Evolutionary conservation across 306 rosid genomes (phyloP), one percentile per base, ranked within the genome.

Genomic region (Fragaria nilgerrensis): DNA sequence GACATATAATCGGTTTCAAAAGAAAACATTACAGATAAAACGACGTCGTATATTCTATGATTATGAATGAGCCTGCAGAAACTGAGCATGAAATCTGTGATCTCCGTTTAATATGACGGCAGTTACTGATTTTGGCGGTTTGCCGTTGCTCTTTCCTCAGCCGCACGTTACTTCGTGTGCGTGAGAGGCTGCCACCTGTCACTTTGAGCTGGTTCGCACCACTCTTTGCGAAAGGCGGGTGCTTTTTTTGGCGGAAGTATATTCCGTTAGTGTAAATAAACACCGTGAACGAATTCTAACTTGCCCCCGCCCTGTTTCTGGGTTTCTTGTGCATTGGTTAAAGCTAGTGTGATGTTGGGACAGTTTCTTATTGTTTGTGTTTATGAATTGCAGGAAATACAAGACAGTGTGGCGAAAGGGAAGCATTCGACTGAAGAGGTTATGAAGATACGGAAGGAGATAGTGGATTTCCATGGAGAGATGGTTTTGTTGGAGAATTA

Each of bases 391-490:
- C 87, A 95, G 99, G 99, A 95, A 82, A 84, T 95, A 68, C 97
- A 91, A 84, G 99, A 92, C 73, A 88, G 96, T 72, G 97, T 95
- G 62, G 91, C 90, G 32, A 92, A 84, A 77, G 96, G 86, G 9
- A 89, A 87, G 86, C 87, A 81, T 74, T 88, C 27, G n/a, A 87
- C 53, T 68, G 99, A 95, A 73, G 88, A 89, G 86, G 74, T 95
- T 84, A 84, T 89, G 73, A 90, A 89, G 86, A 88, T 89, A 70
- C 88, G 89, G 41, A 91, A 91, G 80, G 99, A 95, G 82, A 95
- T 95, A 64, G 99, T 95, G 71, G 99, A 95, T 85, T 91, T 95
- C 78, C 99, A 95, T 2, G 99, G 99, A 48, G 99, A 95, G 89
- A 95, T 95, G 99, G 97, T 95, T 70, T 84, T 95, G 85, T 87